Evolutionary conservation across 345 rosid genomes (phyloP), one percentile per base, ranked within the genome.

Genomic region (Rhodomyrtus tomentosa): DNA sequence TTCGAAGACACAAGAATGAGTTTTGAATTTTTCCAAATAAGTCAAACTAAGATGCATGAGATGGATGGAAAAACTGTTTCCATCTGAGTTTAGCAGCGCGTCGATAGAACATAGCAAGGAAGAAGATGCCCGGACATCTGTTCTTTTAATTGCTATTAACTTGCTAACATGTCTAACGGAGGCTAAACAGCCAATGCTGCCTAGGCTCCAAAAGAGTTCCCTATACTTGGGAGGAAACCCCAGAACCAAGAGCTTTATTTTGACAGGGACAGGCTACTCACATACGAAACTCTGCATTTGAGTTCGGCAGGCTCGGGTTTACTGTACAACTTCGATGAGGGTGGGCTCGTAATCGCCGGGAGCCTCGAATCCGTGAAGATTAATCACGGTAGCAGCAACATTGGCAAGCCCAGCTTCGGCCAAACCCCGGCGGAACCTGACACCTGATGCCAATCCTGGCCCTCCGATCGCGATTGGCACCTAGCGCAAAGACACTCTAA

Each of bases 401-500:
- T 95, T 97, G 11, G 96, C 99, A 29, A 97, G 98, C 80, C 99
- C 96, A 0, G 92, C 93, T 14, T 49, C 84, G 0, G 93, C 91
- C 53, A 97, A 50, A 87, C 91, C 96, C 51, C 84, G 79, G 84
- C 98, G 94, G 92, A 92, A 93, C 87, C 91, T 91, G 22, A 92
- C 93, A 79, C 94, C 90, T 32, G 89, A 54, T 3, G 89, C 86
- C 88, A 95, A 81, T 38, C 98, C 96, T 18, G 98, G 96, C 62
- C 99, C 99, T 84, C 98, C 98, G 14, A 97, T 95, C 20, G 98
- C 95, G 56, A 94, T 90, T 21, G 98, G 99, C 51, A 97, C 99
- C 99, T 90, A 55, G 51, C 81, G 50, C 51, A 55, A 18, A 36
- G 20, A 5, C 59, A 18, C 15, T 56, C 18, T 62, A 10, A 36